Conservation (phyloP, 441 rosid genomes). For the Gossypium laxum region DNA sequence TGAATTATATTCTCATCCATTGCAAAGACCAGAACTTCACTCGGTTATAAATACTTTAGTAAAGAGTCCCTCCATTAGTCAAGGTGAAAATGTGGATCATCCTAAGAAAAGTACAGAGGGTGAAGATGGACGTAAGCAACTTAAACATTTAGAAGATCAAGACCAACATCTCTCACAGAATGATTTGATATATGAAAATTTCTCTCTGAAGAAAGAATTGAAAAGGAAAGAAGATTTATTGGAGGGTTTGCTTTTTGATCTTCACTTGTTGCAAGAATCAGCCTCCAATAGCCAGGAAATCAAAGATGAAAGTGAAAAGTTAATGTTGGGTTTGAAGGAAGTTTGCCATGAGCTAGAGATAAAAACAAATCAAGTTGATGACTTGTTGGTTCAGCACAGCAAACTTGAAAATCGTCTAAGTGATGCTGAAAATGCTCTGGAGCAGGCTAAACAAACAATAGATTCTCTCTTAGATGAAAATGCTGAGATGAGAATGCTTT, state of each 20-base stretch:
- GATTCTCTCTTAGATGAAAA: slow-evolving; percentile 53
- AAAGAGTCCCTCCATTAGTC: slow-evolving; percentile 14
- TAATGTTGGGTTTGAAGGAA: slow-evolving; percentile 37
- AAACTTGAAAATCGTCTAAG: slow-evolving; percentile 42
- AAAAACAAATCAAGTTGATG: slow-evolving; percentile 56
- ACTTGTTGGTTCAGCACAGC: slow-evolving; percentile 38
- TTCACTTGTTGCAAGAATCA: slow-evolving; percentile 79
- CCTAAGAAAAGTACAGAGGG: slow-evolving; percentile 19
- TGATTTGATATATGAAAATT: slow-evolving; percentile 35
- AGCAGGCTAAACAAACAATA: slow-evolving; percentile 46
- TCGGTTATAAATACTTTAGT: slow-evolving; percentile 12
- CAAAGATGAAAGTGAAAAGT: slow-evolving; percentile 63
- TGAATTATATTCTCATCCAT: slow-evolving; percentile 17
- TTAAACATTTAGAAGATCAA: slow-evolving; percentile 26
- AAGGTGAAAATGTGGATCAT: slow-evolving; percentile 16
- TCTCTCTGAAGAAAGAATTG: slow-evolving; percentile 58
- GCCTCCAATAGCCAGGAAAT: slow-evolving; percentile 57
- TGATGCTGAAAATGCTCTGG: slow-evolving; percentile 50
- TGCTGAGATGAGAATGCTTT: slow-evolving; percentile 51
- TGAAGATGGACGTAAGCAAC: slow-evolving; percentile 22
- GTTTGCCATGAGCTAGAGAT: slow-evolving; percentile 50
- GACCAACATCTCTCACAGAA: slow-evolving; percentile 23
- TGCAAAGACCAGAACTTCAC: slow-evolving; percentile 22
- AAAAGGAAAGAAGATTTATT: slow-evolving; percentile 66
- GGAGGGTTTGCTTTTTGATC: slow-evolving; percentile 86